Evolutionary conservation across 352 stramenopile genomes (phyloP), one percentile per base, ranked within the genome.

Genomic region (Plasmopara viticola): DNA sequence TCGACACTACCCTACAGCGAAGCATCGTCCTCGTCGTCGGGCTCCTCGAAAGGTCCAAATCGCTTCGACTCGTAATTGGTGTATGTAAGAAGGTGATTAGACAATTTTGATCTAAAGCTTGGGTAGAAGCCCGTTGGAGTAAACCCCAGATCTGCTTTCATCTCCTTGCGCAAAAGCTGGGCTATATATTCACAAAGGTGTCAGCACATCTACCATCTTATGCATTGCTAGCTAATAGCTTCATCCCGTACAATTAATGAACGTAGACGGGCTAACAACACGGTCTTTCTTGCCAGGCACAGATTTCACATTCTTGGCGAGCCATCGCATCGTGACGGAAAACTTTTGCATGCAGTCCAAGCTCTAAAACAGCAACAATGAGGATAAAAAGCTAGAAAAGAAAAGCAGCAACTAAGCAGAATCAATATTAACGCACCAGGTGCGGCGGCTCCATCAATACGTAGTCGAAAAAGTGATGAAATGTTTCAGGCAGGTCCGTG

Each of bases 401-500:
- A 25, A 25, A 25, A 25, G 20, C 20, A 25, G 20, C 20, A 25
- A 25, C 1, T 25, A 25, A 25, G 1, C 20, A 25, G 20, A 25
- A 25, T 3, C 20, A 25, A 10, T 28, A 49, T 10, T n/a, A 25
- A 58, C 60, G 40, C 40, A 75, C 66, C 60, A 79, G 31, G 39
- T 79, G 72, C 9, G 70, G 70, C 20, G 70, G 70, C 33, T 79
- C 66, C 54, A 77, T 71, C 15, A 79, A 51, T 41, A 79, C 62
- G 45, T 77, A 79, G 54, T 76, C 66, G 31, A 79, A 79, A 50
- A 77, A 79, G 45, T 79, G 63, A 45, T 79, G 64, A 43, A 79
- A 79, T 50, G 70, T 73, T 18, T 62, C 57, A 2, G 69, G 64
- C 20, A 79, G 34, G 8, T 66, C 53, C 15, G 58, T 64, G 10